phyloP scores from a whole-genome alignment of 225 moss, liverwort and hornwort species.

The Sphagnum contortum region DNA sequence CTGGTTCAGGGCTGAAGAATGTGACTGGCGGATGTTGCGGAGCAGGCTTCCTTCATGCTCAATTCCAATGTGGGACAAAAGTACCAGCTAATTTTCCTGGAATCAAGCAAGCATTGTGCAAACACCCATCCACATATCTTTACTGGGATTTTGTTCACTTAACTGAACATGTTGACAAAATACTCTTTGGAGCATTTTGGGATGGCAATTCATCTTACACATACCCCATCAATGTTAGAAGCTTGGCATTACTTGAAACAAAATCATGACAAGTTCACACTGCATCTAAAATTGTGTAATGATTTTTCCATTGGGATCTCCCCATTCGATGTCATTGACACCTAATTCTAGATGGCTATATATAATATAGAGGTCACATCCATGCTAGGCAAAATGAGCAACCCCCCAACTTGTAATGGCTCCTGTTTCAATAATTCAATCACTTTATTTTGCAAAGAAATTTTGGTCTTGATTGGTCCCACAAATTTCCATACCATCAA shows the following conservation, averaged over 20 bases:
- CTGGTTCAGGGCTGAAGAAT: constrained; percentile 18
- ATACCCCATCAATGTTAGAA: constrained; percentile 33
- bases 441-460: no score
- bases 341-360: no score
- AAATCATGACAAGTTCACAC: background rate
- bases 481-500: no score
- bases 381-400: no score
- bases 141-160: constrained; percentile 39
- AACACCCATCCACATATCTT: constrained; percentile 26
- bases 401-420: no score
- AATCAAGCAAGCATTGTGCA: constrained; percentile 11
- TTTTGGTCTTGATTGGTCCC: no score
- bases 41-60: constrained; percentile 26
- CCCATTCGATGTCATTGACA: no score
- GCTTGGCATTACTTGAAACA: constrained; percentile 21
- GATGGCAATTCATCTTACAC: constrained; percentile 10
- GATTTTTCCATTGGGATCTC: no score
- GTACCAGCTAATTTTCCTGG: constrained; percentile 11
- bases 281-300: no score
- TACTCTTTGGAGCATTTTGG: constrained; percentile 34
- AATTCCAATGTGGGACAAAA: constrained; percentile 31
- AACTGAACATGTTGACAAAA: constrained; percentile 24
- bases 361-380: no score
- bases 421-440: no score
- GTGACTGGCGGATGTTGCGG: constrained; percentile 33